Conservation (phyloP, 306 rosid genomes). For the Vigna hirtella region DNA sequence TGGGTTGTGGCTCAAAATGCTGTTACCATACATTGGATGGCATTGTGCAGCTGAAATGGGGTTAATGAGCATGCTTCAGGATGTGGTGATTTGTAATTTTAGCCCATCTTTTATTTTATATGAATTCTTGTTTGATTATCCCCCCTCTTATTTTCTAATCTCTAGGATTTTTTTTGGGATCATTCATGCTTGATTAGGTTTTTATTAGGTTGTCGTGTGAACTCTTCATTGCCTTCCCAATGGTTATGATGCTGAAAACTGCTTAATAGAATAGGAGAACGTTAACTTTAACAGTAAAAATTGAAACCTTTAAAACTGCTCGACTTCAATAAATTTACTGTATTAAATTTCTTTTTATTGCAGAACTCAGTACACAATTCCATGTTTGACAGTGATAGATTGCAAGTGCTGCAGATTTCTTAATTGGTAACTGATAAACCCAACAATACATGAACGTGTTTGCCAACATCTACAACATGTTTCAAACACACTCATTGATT, state of each 20-base stretch:
- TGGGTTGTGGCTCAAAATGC: too few species aligned
- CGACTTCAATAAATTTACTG: background rate
- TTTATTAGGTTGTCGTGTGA: background rate
- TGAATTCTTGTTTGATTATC: too few species aligned
- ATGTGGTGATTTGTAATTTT: too few species aligned
- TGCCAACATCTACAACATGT: background rate
- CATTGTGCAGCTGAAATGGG: too few species aligned
- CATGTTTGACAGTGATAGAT: background rate
- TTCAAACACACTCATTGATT: background rate
- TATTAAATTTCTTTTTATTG: background rate
- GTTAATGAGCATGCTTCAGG: too few species aligned
- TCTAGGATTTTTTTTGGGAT: too few species aligned
- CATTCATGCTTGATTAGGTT: background rate
- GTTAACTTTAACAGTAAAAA: background rate
- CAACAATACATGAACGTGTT: background rate
- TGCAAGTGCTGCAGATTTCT: background rate
- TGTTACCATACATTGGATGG: too few species aligned
- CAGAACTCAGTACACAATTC: background rate
- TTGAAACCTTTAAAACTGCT: background rate
- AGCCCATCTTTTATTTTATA: too few species aligned
- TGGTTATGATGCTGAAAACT: too few species aligned
- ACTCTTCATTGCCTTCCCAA: too few species aligned
- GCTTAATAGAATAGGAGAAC: background rate
- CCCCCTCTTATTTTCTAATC: too few species aligned
- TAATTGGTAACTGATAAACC: background rate